A percentile compares a stretch with the other conserved stretches of the same genome.
phyloP scores from a whole-genome alignment of 495 filamentous ascomycete species.

The Aspergillus steynii region DNA sequence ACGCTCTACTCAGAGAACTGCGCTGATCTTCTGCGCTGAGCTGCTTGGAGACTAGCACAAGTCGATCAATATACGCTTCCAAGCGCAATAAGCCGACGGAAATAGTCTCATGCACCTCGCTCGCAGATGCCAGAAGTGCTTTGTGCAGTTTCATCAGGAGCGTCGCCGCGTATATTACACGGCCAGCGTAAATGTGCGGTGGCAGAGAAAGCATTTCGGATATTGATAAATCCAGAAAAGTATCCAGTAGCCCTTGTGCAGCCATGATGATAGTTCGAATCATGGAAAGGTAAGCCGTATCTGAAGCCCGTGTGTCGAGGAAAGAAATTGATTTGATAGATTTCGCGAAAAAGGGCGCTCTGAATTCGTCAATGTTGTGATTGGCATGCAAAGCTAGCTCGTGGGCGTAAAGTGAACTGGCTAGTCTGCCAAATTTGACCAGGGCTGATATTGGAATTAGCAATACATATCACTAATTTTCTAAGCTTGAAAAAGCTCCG shows the following conservation, averaged over 20 bases:
- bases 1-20: constrained; percentile 15
- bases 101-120: background rate
- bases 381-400: constrained; percentile 18
- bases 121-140: background rate
- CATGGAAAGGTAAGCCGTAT: constrained; percentile 8
- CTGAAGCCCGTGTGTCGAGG: constrained; percentile 9
- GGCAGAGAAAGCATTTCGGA: constrained; percentile 19
- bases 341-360: constrained; percentile 15
- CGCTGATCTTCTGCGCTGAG: constrained; percentile 6
- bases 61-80: constrained; percentile 7
- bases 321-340: constrained; percentile 15
- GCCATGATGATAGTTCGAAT: constrained; percentile 8
- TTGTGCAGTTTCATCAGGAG: constrained; percentile 20
- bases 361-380: constrained; percentile 20
- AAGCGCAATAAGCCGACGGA: constrained; percentile 7
- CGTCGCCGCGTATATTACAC: constrained; percentile 17
- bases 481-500: background rate
- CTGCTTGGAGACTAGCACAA: constrained; percentile 5
- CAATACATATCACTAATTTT: too few relatives aligned
- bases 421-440: constrained; percentile 15
- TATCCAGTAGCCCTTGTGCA: constrained; percentile 11
- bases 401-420: constrained; percentile 14
- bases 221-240: constrained; percentile 14
- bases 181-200: constrained; percentile 19
- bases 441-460: constrained; percentile 7